Evolutionary conservation across 148 eudicot species (phyloP).

Genomic region (Rhododendron williamsianum): DNA sequence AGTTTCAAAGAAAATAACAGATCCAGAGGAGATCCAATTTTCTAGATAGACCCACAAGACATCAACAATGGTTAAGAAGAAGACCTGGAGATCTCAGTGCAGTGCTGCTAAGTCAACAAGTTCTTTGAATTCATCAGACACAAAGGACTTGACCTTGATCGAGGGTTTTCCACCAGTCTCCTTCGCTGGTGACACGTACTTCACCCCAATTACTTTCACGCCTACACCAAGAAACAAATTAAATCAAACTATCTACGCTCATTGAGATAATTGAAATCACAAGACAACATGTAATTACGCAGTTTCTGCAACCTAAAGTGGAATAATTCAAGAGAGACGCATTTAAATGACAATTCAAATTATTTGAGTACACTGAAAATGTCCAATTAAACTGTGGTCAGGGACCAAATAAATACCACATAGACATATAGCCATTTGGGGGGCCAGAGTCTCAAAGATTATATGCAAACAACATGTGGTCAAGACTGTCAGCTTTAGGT

Average conservation of each 20-base stretch:
- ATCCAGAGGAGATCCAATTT: background rate
- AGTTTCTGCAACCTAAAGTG: background rate
- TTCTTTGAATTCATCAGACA: constrained; percentile 48
- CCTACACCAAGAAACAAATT: constrained; percentile 36
- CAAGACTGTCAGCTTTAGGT: background rate
- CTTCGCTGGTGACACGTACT: constrained; percentile 56
- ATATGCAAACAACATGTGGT: background rate
- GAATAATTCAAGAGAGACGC: background rate
- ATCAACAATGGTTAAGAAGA: background rate
- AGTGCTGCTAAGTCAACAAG: constrained; percentile 46
- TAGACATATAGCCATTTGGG: background rate
- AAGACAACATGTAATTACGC: background rate
- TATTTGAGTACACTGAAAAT: background rate
- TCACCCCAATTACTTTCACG: constrained; percentile 58
- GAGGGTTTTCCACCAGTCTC: constrained; percentile 6
- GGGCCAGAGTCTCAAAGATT: background rate
- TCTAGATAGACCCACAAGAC: background rate
- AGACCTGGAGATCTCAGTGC: constrained; percentile 27
- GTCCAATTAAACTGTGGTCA: background rate
- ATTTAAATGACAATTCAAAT: background rate
- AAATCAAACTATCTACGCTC: background rate
- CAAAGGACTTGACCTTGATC: constrained; percentile 60
- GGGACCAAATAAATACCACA: background rate
- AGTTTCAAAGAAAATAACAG: background rate
- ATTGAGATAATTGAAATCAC: background rate